These are phyloP conservation scores for Tylopilus felleus DNA, from an alignment of 768 basidiomycete species.

Conservation along the genomic window DNA sequence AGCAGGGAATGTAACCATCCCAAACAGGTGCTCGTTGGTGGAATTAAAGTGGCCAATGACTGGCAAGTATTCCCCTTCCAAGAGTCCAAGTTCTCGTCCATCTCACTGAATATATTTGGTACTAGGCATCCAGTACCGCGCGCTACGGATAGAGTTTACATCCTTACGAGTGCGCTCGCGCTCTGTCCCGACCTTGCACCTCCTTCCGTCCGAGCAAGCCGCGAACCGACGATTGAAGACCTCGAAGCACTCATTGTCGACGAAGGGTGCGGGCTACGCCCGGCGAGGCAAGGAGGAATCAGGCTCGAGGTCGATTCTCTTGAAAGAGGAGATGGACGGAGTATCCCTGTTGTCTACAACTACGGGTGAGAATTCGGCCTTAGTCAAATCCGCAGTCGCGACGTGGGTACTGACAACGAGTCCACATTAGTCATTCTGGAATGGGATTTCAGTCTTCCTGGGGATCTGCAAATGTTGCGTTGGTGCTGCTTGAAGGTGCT, in stretches of 20 bases:
- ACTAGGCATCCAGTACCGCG: slow-evolving; percentile 63
- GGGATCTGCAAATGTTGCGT: slow-evolving; percentile 54
- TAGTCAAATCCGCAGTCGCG: background rate
- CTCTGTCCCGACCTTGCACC: slow-evolving; percentile 58
- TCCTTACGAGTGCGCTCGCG: slow-evolving; percentile 49
- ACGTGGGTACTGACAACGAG: background rate
- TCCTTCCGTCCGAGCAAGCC: slow-evolving; percentile 45
- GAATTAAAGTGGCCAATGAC: slow-evolving; percentile 55
- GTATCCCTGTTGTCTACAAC: slow-evolving; percentile 55
- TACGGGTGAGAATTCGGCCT: slow-evolving; percentile 50
- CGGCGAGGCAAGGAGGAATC: slow-evolving; percentile 65
- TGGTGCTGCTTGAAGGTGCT: slow-evolving; percentile 45
- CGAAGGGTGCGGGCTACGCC: slow-evolving; percentile 63
- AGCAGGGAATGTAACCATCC: too few relatives aligned
- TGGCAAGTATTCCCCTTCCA: slow-evolving; percentile 40
- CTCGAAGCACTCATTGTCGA: slow-evolving; percentile 46
- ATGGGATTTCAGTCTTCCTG: slow-evolving; percentile 64
- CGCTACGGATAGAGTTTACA: slow-evolving; percentile 56
- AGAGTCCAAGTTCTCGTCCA: too few relatives aligned
- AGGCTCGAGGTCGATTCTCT: slow-evolving; percentile 51
- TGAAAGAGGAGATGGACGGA: slow-evolving; percentile 24
- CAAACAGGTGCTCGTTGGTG: slow-evolving; percentile 53
- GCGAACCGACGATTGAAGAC: slow-evolving; percentile 49
- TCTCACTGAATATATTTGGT: background rate
- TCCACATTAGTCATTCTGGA: slow-evolving; percentile 50